phyloP scores from a whole-genome alignment of 371 early-diverging fungal genomes.

The Basidiobolus meristosporus region DNA sequence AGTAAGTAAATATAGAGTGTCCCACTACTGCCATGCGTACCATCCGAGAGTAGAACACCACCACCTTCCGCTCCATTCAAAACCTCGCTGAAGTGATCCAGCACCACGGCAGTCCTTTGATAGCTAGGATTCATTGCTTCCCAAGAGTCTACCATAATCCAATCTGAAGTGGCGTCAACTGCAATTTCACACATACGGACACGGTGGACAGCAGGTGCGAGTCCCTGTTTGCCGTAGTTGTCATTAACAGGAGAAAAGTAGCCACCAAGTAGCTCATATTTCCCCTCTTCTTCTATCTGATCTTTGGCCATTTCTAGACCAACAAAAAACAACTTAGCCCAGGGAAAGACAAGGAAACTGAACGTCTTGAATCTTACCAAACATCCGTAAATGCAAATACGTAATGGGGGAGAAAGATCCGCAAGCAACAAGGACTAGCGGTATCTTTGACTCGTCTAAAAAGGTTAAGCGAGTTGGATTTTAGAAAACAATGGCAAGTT shows the following conservation, averaged over 20 bases:
- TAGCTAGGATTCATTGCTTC: slow-evolving; percentile 65
- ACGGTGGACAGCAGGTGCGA: slow-evolving; percentile 68
- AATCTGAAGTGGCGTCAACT: slow-evolving; percentile 54
- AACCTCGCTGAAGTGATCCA: slow-evolving; percentile 84
- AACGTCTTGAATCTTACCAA: slow-evolving; percentile 46
- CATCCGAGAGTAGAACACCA: slow-evolving; percentile 24
- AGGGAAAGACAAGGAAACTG: neutral
- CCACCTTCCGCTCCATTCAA: slow-evolving; percentile 41
- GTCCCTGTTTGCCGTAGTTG: slow-evolving; percentile 77
- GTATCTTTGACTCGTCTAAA: slow-evolving; percentile 57
- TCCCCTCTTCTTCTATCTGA: slow-evolving; percentile 44
- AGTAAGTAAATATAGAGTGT: neutral
- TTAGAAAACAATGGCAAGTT: too few species aligned
- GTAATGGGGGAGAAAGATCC: slow-evolving; percentile 96
- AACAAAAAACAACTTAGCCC: neutral
- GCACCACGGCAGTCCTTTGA: slow-evolving; percentile 72
- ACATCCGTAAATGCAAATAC: slow-evolving; percentile 92
- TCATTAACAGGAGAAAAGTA: slow-evolving; percentile 94
- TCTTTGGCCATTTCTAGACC: slow-evolving; percentile 83
- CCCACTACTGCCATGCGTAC: slow-evolving; percentile 13
- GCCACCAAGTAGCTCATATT: slow-evolving; percentile 79
- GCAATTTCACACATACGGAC: slow-evolving; percentile 88
- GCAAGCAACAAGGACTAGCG: slow-evolving; percentile 89
- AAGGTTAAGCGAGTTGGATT: too few species aligned
- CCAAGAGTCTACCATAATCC: slow-evolving; percentile 96